Conservation (phyloP, 192 early-diverging fungal genomes). For the Coemansia asiatica region DNA sequence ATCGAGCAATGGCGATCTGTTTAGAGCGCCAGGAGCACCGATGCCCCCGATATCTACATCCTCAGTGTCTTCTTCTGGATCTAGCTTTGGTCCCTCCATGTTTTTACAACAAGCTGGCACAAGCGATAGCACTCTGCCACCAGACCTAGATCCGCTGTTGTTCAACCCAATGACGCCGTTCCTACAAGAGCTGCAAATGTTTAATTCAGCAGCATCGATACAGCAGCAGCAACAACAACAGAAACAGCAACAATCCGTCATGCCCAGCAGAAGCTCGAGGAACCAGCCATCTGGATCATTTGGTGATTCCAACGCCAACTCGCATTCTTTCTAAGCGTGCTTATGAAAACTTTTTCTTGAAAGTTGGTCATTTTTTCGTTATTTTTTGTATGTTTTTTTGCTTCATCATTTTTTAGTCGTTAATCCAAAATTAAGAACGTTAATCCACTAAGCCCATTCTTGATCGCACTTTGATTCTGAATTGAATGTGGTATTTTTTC, state of each 20-base stretch:
- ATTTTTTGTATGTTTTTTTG: too few relatives aligned
- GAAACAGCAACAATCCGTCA: conserved; percentile 4
- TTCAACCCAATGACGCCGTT: conserved; percentile 56
- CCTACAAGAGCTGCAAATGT: conserved; percentile 48
- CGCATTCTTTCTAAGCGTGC: neutral
- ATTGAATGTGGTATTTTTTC: too few relatives aligned
- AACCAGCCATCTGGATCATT: neutral
- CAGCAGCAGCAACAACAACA: conserved; percentile 11
- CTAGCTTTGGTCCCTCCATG: neutral
- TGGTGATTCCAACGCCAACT: neutral
- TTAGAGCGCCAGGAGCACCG: conserved; percentile 29
- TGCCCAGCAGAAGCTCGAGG: conserved; percentile 7
- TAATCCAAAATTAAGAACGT: too few relatives aligned
- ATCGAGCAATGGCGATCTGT: conserved; percentile 45
- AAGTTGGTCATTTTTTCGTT: too few relatives aligned
- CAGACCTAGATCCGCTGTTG: conserved; percentile 49
- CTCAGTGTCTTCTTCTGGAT: neutral
- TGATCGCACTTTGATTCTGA: too few relatives aligned
- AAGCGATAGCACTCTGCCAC: conserved; percentile 14
- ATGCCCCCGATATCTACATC: conserved; percentile 23
- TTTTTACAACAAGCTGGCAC: conserved; percentile 1
- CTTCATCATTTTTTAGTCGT: too few relatives aligned
- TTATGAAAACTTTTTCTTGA: too few relatives aligned
- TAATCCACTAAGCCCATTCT: too few relatives aligned
- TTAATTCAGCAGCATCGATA: conserved; percentile 16